Evolutionary conservation across 768 basidiomycete genomes (phyloP), one percentile per base, ranked within the genome.

Genomic region (Daedaleopsis sinensis): DNA sequence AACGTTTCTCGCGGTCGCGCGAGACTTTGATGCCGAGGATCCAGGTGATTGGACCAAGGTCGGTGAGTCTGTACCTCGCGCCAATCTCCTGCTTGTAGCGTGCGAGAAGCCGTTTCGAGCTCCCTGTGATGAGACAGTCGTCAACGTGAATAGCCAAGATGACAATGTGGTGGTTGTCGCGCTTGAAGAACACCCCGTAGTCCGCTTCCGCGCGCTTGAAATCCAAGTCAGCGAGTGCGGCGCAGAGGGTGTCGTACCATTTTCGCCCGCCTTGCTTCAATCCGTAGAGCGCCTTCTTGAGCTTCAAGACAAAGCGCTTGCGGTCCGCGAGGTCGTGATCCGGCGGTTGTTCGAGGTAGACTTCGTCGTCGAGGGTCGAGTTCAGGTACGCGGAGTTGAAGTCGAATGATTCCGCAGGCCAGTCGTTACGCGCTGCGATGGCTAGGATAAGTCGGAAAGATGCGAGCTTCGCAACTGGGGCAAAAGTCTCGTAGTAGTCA

Each of bases 271-370:
- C 65, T 61, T 78, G 78, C 43, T 76, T 74, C 6, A 79, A 71
- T 0, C 78, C 76, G 57, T 79, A 79, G 7, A 79, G 62, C 0
- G 71, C 61, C 58, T 75, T 74, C 5, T n/a, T 18, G 3, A 78
- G 71, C 1, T 36, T 32, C 7, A 68, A 66, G 19, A 76, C 66
- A 15, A 19, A 8, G 2, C 27, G 49, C 18, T 56, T 47, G 27
- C 42, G 39, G 12, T 49, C 35, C 5, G 39, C 39, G 11, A 42
- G 39, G 1, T 58, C 46, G 54, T 51, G 68, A 0, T 77, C 74
- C 0, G 71, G 73, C 1, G 79, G 78, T 50, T 76, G 73, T 11
- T 71, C 38, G 78, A 84, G 81, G 69, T 77, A 83, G 43, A 84
- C 78, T 9, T 69, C 67, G 32, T 74, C 66, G 35, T 70, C 71